Conservation (phyloP, 345 rosid genomes). For the Passiflora organensis region DNA sequence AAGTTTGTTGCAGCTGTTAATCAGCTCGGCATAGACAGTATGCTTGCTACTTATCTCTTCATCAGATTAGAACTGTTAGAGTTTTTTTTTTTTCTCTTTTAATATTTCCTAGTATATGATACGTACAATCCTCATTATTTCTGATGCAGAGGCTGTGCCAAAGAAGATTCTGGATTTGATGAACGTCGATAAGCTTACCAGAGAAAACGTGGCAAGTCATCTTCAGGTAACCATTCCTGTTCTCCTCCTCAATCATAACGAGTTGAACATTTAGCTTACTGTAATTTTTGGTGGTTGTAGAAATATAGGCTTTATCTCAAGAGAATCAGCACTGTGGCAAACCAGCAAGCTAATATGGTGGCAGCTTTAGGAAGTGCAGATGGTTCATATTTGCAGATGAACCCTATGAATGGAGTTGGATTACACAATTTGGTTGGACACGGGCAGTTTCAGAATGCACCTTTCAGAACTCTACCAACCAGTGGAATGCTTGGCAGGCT, state of each 20-base stretch:
- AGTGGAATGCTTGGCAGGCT: constrained; percentile 62
- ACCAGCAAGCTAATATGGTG: constrained; percentile 63
- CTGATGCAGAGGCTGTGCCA: constrained; percentile 31
- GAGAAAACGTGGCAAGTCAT: constrained; percentile 36
- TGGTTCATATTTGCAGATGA: constrained; percentile 53
- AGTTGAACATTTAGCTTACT: constrained; percentile 13
- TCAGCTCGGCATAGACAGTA: constrained; percentile 32
- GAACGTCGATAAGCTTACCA: constrained; percentile 32
- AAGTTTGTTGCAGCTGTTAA: constrained; percentile 31
- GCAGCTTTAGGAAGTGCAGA: constrained; percentile 48
- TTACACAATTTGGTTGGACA: constrained; percentile 43
- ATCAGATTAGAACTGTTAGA: not conserved
- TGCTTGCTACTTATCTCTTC: constrained; percentile 12
- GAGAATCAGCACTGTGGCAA: constrained; percentile 57
- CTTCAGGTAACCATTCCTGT: constrained; percentile 20
- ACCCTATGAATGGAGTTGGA: constrained; percentile 46
- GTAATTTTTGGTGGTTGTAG: constrained; percentile 34
- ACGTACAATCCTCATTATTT: not conserved
- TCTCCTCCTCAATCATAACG: not conserved
- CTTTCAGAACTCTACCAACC: constrained; percentile 50
- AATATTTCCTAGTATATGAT: not conserved
- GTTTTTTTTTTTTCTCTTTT: not conserved
- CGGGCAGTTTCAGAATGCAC: constrained; percentile 42
- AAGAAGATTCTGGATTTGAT: constrained; percentile 34
- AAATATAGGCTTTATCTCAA: constrained; percentile 74